A percentile compares a stretch with the other conserved stretches of the same genome.
Evolutionary conservation across 495 filamentous ascomycete genomes (phyloP).

Genomic region (Parmelia sp.): DNA sequence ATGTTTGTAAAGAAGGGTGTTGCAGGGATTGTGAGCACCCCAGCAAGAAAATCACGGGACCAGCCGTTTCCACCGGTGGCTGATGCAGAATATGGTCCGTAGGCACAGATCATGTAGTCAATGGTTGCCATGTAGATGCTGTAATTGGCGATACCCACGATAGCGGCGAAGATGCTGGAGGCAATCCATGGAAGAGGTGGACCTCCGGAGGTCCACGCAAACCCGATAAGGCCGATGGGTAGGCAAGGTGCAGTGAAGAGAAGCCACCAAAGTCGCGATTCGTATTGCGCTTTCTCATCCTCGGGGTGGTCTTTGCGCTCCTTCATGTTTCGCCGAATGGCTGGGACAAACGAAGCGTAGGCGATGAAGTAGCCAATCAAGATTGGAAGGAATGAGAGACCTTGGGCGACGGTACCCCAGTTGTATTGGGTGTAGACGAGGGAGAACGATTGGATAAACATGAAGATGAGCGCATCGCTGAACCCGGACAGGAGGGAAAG

Average conservation of each 20-base stretch:
- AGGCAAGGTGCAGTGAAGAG: conserved; percentile 51
- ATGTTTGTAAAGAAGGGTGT: conserved; percentile 58
- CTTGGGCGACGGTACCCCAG: conserved; percentile 45
- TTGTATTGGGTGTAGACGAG: conserved; percentile 56
- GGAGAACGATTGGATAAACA: conserved; percentile 57
- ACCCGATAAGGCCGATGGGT: conserved; percentile 56
- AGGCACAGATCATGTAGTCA: conserved; percentile 67
- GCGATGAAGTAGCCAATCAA: conserved; percentile 56
- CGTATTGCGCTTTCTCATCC: conserved; percentile 51
- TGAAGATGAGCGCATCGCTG: conserved; percentile 59
- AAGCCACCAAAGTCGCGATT: conserved; percentile 56
- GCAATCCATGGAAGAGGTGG: conserved; percentile 58
- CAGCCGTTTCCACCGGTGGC: conserved; percentile 68
- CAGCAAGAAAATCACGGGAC: conserved; percentile 76
- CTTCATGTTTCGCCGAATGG: conserved; percentile 46
- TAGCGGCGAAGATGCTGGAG: conserved; percentile 54
- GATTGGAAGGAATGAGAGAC: conserved; percentile 53
- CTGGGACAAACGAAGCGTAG: conserved; percentile 47
- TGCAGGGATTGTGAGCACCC: conserved; percentile 66
- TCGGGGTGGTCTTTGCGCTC: conserved; percentile 45
- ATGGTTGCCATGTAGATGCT: conserved; percentile 70
- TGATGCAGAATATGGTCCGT: conserved; percentile 65
- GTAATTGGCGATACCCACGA: conserved; percentile 66
- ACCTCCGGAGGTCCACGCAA: conserved; percentile 56
- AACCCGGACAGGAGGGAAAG: conserved; percentile 55